Conservation (phyloP, 352 stramenopile species). For the Globisporangium abappressorium region DNA sequence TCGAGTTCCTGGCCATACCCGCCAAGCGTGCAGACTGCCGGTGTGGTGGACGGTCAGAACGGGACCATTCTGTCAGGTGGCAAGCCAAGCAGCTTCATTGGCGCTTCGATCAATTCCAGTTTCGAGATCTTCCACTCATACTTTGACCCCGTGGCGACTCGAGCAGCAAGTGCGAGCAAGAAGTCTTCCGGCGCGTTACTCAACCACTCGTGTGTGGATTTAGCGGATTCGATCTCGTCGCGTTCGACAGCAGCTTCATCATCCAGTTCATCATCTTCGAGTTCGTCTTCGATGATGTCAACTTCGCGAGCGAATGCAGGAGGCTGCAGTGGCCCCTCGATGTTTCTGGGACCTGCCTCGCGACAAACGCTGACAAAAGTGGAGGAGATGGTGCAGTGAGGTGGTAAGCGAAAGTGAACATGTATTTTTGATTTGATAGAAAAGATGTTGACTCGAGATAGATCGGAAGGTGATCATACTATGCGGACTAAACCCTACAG, state of each 20-base stretch:
- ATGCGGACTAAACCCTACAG: no score
- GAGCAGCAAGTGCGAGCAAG: background rate
- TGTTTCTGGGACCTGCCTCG: constrained; percentile 13
- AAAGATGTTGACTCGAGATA: background rate
- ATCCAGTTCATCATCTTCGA: constrained; percentile 2
- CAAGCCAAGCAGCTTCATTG: constrained; percentile 40
- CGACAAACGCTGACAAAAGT: constrained; percentile 20
- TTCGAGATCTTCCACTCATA: constrained; percentile 82
- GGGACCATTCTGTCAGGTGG: constrained; percentile 15
- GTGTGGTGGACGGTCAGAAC: constrained; percentile 5
- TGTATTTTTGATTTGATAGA: constrained; percentile 8
- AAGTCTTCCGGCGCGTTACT: background rate
- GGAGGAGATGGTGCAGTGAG: constrained; percentile 36
- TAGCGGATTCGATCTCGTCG: background rate
- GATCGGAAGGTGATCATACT: no score
- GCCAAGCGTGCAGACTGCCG: background rate
- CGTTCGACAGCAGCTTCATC: background rate
- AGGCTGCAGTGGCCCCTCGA: constrained; percentile 17
- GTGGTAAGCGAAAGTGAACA: background rate
- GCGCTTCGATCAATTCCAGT: constrained; percentile 56
- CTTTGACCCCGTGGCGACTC: constrained; percentile 41
- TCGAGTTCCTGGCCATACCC: constrained; percentile 6
- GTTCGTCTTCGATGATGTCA: constrained; percentile 2
- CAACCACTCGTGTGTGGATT: background rate
- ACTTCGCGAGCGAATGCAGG: constrained; percentile 6